Evolutionary conservation across 2,329 filamentous ascomycete species (phyloP), one percentile per base, ranked within the genome.

Genomic region (Thielaviopsis punctulata): DNA sequence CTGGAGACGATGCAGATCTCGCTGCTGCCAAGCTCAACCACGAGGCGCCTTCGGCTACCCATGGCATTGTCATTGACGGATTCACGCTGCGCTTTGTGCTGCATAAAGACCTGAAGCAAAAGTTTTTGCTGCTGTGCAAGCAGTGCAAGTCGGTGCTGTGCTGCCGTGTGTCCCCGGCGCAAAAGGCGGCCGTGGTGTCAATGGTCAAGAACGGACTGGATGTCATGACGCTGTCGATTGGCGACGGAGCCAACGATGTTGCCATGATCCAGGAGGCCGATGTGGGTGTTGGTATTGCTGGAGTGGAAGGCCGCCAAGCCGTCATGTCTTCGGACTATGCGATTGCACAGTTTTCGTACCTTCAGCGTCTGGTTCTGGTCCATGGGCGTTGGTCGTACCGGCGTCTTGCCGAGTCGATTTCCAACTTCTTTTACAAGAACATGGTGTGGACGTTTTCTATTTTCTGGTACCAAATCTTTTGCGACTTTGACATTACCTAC

Each of bases 351-450:
- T 95, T 95, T 71, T 78, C 87, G 41, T 95, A 86, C 69, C 72
- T 95, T 49, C 82, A 88, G 60, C 75, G 89, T 52, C 72, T 95
- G 56, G 77, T 95, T 25, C 76, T 95, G 19, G 88, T 95, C 4
- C 89, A 95, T 63, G 89, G 89, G 54, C 79, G 89, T 54, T 95
- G 89, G 86, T 95, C 88, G n/a, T 98, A 98, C 69, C 79, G 90
- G 51, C 80, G 92, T 60, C 71, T 98, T 64, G 87, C 84, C 25
- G 92, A 98, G 70, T 86, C 83, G 46, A 95, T 93, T 61, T 87
- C 88, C 65, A 98, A 98, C 66, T 98, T 98, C 75, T 98, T 98
- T 73, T 98, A 96, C 79, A 98, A 98, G 83, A 98, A 96, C 71
- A 84, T 98, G 67, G 84, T 96, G 50, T 98, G 92, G 92, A 92